Conservation (phyloP, 2,329 filamentous ascomycete species). For the Alternaria triticimaculans region DNA sequence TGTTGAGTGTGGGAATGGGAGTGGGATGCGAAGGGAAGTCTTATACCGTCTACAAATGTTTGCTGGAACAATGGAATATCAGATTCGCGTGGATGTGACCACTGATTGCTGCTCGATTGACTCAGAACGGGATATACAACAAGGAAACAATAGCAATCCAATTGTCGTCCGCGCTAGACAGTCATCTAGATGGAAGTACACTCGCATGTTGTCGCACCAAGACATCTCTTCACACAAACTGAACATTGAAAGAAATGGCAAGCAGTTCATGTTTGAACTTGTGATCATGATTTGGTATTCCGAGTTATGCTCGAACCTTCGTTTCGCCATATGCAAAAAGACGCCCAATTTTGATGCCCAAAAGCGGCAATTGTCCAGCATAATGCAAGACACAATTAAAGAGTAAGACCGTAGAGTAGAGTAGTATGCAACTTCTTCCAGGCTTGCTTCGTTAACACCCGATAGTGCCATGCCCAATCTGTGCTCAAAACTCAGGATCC, state of each 20-base stretch:
- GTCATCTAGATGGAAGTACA: background rate
- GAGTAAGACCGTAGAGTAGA: background rate
- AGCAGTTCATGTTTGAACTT: background rate
- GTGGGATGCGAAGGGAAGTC: background rate
- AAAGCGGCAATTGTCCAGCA: background rate
- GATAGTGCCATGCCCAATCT: background rate
- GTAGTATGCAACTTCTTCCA: constrained; percentile 3
- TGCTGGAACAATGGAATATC: background rate
- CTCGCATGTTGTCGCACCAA: background rate
- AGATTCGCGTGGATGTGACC: background rate
- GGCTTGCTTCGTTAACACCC: background rate
- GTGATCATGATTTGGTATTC: background rate
- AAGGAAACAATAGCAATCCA: background rate
- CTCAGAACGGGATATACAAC: background rate
- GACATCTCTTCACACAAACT: background rate
- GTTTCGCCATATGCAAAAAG: background rate
- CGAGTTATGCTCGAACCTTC: background rate
- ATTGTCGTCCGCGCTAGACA: background rate
- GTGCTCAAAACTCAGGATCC: background rate
- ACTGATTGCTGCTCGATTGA: background rate
- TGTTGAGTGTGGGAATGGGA: background rate
- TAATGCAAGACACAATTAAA: background rate
- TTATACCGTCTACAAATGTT: background rate
- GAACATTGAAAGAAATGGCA: background rate
- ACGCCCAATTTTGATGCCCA: background rate